Base-by-base conservation (phyloP, 2,329 filamentous ascomycete genomes). In the Sporothrix pseudoabietina region DNA sequence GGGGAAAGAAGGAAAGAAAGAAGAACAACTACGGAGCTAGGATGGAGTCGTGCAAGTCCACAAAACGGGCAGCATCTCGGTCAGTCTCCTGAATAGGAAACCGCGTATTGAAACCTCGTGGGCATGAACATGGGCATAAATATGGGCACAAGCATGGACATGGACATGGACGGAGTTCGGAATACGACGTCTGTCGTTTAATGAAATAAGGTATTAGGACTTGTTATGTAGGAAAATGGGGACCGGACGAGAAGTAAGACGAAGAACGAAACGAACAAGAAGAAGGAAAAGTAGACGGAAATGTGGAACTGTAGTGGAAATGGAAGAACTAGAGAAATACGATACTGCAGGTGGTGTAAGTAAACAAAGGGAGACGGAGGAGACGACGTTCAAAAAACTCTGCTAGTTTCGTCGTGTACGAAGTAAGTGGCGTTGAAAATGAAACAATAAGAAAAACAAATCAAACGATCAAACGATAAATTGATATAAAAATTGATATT, bases 351-450 rank as follows among this genome's bases (percentile, higher is more conserved):
- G 44, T 10, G 3, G 5, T 41, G 32, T n/a, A 47, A 66, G 61
- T 66, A 66, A 66, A 68, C 65, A 68, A 68, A 35, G 65, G 10
- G 26, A 49, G 6, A 59, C 9, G 14, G 26, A 32, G 12, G 57
- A 22, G 52, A 26, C 12, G 22, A 66, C 16, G 12, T 22, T 61
- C 6, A 16, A 61, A 41, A 35, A 61, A 61, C 6, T 61, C 8
- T 61, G 16, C 57, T 61, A 41, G 57, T 32, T 41, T 41, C 32
- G 4, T 49, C 44, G 44, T 49, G 44, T 26, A 26, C 26, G 26
- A 26, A 26, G 26, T 49, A 55, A 55, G 52, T 55, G 22, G 30
- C 22, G 22, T 55, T 30, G 9, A 55, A 30, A 49, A 49, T 16
- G 4, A 19, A 49, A 49, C 44, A 16, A 16, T 16, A 19, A 49